Evolutionary conservation across 1,284 basidiomycete genomes (phyloP), one percentile per base, ranked within the genome.

Genomic region (Ustilago hordei): DNA sequence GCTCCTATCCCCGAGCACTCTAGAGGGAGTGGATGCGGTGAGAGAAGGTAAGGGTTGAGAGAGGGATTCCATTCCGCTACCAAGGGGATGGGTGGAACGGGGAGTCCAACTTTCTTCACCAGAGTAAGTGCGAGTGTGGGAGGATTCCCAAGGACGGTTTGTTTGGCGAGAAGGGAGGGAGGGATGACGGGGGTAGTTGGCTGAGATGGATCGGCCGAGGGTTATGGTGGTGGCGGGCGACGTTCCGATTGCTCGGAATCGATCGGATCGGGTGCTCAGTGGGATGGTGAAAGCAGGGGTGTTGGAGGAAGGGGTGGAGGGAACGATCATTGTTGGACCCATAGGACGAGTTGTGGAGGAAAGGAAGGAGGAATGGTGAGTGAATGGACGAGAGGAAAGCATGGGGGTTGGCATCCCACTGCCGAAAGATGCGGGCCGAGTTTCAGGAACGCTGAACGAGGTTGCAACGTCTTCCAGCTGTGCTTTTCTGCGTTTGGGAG

Each of bases 261-360:
- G 60, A 3, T 76, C 74, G 17, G 74, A 72, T n/a, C 74, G 74
- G 12, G 74, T 60, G 50, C 62, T 72, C 32, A 75, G 64, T 39
- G 67, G 58, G n/a, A 62, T n/a, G 7, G 48, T 54, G 8, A 53
- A 23, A 48, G 67, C 65, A 5, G 62, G 41, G 15, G 28, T 12
- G 23, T 32, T 60, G 60, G 52, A 47, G 12, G 61, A 55, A 7
- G 72, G 72, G 1, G 72, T 75, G 9, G 67, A 64, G 17, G 72
- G 72, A 7, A 56, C 45, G 7, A 68, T 54, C 58, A 64, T 64
- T 28, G 60, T 61, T 3, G 70, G 60, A 15, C 28, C 48, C 62
- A 74, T 61, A 47, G 43, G 43, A 23, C 73, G 67, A 32, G 60
- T 48, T 2, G 60, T 48, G 8, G 56, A 58, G 6, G 55, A 55